Base-by-base conservation (phyloP, 495 filamentous ascomycete species). In the Pseudotulostoma volvatum region DNA sequence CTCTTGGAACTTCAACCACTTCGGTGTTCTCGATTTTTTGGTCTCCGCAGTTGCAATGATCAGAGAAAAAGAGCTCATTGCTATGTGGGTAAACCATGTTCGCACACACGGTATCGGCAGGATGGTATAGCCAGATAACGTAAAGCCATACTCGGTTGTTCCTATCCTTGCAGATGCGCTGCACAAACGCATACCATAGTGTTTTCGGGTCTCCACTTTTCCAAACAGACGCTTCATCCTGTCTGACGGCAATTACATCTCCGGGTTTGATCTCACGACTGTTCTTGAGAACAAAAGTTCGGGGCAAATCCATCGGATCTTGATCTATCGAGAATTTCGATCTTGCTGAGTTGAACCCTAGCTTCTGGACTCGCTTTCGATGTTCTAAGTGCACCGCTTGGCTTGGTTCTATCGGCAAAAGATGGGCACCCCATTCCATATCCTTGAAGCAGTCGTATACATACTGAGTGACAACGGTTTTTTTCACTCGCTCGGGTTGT, bases 31-130 rank as follows among this genome's bases (percentile, higher is more conserved):
- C 44, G n/a, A 78, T 60, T 20, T 63, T 52, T 4, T 37, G 31
- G 33, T 56, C 63, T 9, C 55, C 53, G 42, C 82, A 86, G 9
- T 75, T 77, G 53, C 82, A 87, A 41, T 86, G 73, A 45, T 84
- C 73, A 0, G 77, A 81, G 7, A 87, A 56, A 49, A 87, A 87
- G 0, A 86, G 54, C 50, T 87, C 82, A 41, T 83, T 77, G 0
- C 53, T 40, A 46, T 67, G 73, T 1, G 77, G 79, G 47, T 85
- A 87, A 13, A 63, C 59, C 57, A 73, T 72, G 9, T 64, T 56
- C 2, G 62, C 62, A 38, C 81, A 76, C 0, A 68, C 70, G 2
- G 80, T 86, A 21, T 86, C 77, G 2, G 63, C 56, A 1, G 79
- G 67, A 9, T 66, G 60, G 47, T 87, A 87, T 1, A 85, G 48